Percentiles rank a stretch among this genome's conserved stretches.
phyloP scores from a whole-genome alignment of 495 filamentous ascomycete species.

The Daldinia grandis region DNA sequence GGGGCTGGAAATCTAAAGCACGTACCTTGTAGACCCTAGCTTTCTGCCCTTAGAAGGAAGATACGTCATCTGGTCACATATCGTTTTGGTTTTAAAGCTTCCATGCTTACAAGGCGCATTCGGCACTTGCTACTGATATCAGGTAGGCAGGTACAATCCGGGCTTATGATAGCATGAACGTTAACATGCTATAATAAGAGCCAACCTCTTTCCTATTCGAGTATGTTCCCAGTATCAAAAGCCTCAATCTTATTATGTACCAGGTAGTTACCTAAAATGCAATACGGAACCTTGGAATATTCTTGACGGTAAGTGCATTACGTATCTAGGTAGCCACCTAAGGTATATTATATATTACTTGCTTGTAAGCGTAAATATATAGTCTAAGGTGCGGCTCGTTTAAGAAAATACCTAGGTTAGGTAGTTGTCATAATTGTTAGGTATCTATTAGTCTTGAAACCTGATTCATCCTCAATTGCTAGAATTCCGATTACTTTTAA shows the following conservation, averaged over 20 bases:
- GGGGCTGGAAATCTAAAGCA: constrained; percentile 18
- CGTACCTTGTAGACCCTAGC: not conserved
- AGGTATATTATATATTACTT: too few species aligned
- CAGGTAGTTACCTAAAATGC: not conserved
- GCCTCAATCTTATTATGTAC: not conserved
- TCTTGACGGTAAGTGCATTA: not conserved
- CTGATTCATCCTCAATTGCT: not conserved
- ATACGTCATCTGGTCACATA: constrained; percentile 14
- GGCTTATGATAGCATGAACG: not conserved
- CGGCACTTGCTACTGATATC: constrained; percentile 6
- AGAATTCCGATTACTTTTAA: not conserved
- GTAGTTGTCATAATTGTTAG: not conserved
- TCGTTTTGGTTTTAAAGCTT: not conserved
- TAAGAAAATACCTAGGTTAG: not conserved
- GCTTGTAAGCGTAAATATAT: not conserved
- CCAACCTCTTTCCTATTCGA: not conserved
- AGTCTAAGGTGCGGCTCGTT: constrained; percentile 6
- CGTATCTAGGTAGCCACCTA: too few species aligned
- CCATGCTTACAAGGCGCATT: constrained; percentile 3
- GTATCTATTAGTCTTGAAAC: not conserved
- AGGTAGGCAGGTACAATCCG: not conserved
- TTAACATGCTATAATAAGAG: not conserved
- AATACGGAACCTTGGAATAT: not conserved
- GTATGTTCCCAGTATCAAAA: not conserved
- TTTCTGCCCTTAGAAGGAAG: not conserved